Evolutionary conservation across 768 basidiomycete genomes (phyloP), one percentile per base, ranked within the genome.

Genomic region (Tylopilus felleus): DNA sequence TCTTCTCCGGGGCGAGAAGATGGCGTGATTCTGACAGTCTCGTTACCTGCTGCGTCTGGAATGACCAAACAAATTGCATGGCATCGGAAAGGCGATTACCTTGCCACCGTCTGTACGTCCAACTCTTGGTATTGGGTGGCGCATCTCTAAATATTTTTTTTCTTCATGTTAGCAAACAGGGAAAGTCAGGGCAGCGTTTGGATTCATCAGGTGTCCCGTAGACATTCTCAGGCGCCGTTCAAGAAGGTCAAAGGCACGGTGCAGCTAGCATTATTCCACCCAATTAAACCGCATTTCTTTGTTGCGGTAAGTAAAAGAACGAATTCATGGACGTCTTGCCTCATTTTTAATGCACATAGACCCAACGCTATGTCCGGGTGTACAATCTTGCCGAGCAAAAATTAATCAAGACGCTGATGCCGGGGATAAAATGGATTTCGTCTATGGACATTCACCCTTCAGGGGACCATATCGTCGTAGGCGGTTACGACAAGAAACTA

Each of bases 361-460:
- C 97, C 8, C 94, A 98, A 69, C 91, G 94, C 70, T 95, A 97
- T 70, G 88, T 99, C 61, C 83, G 95, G 56, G 70, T 98, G 60
- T 99, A 99, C 75, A 94, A 98, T 70, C 80, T 99, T 25, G 84
- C 90, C 27, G 93, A 90, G 64, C 97, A 99, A 74, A 88, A 90
- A 66, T 77, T 98, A 47, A 71, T 98, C 63, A 97, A 93, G 76
- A 95, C 96, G n/a, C 74, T 98, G 42, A 83, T 79, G 65, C 91
- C 95, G n/a, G 95, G 95, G 49, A 90, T 96, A 59, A 86, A 84
- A 68, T 98, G 96, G 96, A 98, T 99, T 66, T 97, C 94, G 33
- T 90, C 84, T 10, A 88, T 99, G 86, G 95, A 98, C 68, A 81
- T 99, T 23, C 97, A 99, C 72, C 92, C 96, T 21, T 88, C 88